Conservation (phyloP, 2,329 filamentous ascomycete species). For the Exophiala phaeomuriformis region DNA sequence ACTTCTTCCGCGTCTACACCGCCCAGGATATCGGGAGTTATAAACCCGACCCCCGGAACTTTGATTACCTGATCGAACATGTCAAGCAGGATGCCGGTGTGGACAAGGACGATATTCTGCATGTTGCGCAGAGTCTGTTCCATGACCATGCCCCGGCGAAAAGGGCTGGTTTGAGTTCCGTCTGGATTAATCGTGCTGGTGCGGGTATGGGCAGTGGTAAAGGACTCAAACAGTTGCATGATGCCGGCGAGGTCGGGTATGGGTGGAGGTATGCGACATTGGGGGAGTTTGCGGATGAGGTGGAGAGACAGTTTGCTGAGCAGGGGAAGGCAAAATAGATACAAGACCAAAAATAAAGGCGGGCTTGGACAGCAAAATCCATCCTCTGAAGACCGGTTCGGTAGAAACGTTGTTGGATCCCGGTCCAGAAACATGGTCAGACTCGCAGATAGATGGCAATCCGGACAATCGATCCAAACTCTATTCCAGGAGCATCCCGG, state of each 20-base stretch:
- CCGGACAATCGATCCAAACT: too few relatives aligned
- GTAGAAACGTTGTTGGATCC: too few relatives aligned
- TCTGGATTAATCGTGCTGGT: background rate
- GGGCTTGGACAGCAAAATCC: too few relatives aligned
- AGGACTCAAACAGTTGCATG: constrained; percentile 22
- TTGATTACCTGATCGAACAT: constrained; percentile 55
- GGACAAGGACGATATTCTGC: constrained; percentile 52
- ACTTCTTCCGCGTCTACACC: constrained; percentile 60
- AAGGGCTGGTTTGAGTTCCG: constrained; percentile 46
- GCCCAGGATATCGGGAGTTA: constrained; percentile 65
- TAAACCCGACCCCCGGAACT: constrained; percentile 60
- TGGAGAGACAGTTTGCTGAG: constrained; percentile 26
- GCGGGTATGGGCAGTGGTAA: constrained; percentile 35
- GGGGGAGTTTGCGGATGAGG: constrained; percentile 54
- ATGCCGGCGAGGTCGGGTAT: constrained; percentile 39
- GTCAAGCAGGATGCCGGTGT: constrained; percentile 50
- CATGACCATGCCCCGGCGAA: constrained; percentile 62
- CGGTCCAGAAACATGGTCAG: too few relatives aligned
- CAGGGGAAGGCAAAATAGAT: background rate
- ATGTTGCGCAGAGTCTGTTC: constrained; percentile 60
- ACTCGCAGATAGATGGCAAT: too few relatives aligned
- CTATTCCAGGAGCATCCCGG: too few relatives aligned
- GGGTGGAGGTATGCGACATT: constrained; percentile 55
- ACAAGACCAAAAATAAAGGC: background rate
- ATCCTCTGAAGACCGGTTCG: too few relatives aligned